These are phyloP conservation scores for Aspergillus jensenii DNA, from an alignment of 2,329 filamentous ascomycete species.

Conservation along the genomic window DNA sequence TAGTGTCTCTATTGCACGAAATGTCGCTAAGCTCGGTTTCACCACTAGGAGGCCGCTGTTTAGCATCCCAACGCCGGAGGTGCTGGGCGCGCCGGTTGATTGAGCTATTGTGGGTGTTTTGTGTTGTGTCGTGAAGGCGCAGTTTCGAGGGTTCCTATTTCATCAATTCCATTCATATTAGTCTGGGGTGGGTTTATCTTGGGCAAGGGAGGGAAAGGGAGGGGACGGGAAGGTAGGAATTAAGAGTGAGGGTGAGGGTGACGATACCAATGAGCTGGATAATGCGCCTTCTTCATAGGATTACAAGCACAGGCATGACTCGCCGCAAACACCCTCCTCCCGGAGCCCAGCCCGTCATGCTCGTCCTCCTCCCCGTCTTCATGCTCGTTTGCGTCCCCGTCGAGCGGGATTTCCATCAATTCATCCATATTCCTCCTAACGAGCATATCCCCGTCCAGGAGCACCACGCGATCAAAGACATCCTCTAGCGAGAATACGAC, in stretches of 20 bases:
- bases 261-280: conserved; percentile 50
- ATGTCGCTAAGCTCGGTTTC: conserved; percentile 55
- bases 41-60: conserved; percentile 64
- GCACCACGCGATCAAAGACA: conserved; percentile 74
- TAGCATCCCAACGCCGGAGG: conserved; percentile 56
- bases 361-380: not conserved
- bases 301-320: conserved; percentile 23
- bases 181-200: not conserved
- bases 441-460: conserved; percentile 88
- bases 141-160: conserved; percentile 52
- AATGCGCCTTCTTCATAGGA: conserved; percentile 21
- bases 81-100: conserved; percentile 47
- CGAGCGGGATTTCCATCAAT: conserved; percentile 78
- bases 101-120: conserved; percentile 24
- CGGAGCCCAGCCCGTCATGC: not conserved
- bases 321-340: conserved; percentile 57
- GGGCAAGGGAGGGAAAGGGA: not conserved
- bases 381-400: conserved; percentile 58
- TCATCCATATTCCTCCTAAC: conserved; percentile 85
- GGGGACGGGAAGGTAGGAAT: not conserved
- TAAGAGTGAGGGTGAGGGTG: conserved; percentile 44
- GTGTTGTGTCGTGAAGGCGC: conserved; percentile 62
- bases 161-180: not conserved
- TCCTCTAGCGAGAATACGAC: conserved; percentile 73
- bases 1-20: conserved; percentile 50